These are phyloP conservation scores for Blastobotrys buckinghamii DNA, from an alignment of 1,139 yeast genomes.

Conservation along the genomic window DNA sequence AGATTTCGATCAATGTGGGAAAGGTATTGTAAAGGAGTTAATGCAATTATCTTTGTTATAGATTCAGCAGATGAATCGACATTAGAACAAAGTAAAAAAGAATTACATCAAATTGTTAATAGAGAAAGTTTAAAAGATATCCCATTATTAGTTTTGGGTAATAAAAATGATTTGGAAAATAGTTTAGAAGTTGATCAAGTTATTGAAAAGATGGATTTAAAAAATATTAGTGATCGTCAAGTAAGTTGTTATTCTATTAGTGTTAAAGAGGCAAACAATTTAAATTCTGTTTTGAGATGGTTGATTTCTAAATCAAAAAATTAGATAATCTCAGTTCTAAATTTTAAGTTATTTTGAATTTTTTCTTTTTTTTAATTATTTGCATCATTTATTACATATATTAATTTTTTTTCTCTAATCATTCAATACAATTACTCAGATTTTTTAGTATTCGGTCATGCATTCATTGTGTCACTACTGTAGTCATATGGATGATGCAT, in stretches of 20 bases:
- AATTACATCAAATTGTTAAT: constrained; percentile 30
- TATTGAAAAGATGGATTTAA: constrained; percentile 31
- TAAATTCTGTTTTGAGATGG: constrained; percentile 36
- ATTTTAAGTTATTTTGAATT: neutral
- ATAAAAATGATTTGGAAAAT: constrained; percentile 34
- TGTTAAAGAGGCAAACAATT: constrained; percentile 34
- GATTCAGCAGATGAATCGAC: constrained; percentile 35
- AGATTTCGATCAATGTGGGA: constrained; percentile 40
- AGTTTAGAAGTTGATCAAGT: constrained; percentile 33
- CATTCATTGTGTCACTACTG: too few species aligned
- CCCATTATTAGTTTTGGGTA: constrained; percentile 36
- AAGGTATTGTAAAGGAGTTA: constrained; percentile 37
- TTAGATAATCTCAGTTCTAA: neutral
- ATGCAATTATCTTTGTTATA: constrained; percentile 36
- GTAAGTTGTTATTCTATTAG: constrained; percentile 38
- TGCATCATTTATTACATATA: too few species aligned
- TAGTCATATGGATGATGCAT: too few species aligned
- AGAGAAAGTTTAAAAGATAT: constrained; percentile 33
- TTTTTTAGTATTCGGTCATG: too few species aligned
- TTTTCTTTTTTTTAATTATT: neutral
- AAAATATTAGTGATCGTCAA: constrained; percentile 31
- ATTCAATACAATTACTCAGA: too few species aligned
- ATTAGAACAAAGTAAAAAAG: constrained; percentile 30
- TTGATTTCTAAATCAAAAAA: constrained; percentile 26
- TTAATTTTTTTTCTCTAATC: too few species aligned